Percentiles rank a stretch among this genome's conserved stretches.
Conservation (phyloP, 139 green algal species). For the Tetraselmis chui region DNA sequence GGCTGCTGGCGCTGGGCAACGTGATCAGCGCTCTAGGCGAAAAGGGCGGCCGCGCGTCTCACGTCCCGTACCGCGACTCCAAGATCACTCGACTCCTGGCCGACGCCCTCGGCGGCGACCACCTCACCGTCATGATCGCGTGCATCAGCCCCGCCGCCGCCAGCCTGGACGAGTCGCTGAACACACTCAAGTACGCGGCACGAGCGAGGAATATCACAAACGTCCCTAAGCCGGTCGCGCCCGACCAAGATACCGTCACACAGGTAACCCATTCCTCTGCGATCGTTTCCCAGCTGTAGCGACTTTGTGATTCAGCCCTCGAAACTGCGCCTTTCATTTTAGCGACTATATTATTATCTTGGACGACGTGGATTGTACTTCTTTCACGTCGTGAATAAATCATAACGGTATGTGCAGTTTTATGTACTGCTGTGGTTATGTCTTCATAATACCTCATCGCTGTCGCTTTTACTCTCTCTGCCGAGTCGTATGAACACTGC, state of each 20-base stretch:
- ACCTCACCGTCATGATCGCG: conserved; percentile 28
- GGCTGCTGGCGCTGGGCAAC: conserved; percentile 15
- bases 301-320: too few species aligned
- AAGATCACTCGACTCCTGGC: conserved; percentile 32
- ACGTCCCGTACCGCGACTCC: conserved; percentile 11
- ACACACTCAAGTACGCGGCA: conserved; percentile 44
- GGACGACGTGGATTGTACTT: too few species aligned
- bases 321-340: too few species aligned
- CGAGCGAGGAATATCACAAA: conserved; percentile 43
- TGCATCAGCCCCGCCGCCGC: conserved; percentile 31
- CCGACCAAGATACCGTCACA: not conserved
- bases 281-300: too few species aligned
- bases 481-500: too few species aligned
- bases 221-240: not conserved
- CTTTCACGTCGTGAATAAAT: too few species aligned
- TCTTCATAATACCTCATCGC: too few species aligned
- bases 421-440: too few species aligned
- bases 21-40: conserved; percentile 5
- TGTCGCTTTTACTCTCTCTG: too few species aligned
- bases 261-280: too few species aligned
- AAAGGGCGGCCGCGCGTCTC: not conserved
- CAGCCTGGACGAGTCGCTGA: conserved; percentile 43
- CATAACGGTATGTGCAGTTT: too few species aligned
- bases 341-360: too few species aligned
- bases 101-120: not conserved